Evolutionary conservation across 441 rosid genomes (phyloP).

Genomic region (Erodium texanum): DNA sequence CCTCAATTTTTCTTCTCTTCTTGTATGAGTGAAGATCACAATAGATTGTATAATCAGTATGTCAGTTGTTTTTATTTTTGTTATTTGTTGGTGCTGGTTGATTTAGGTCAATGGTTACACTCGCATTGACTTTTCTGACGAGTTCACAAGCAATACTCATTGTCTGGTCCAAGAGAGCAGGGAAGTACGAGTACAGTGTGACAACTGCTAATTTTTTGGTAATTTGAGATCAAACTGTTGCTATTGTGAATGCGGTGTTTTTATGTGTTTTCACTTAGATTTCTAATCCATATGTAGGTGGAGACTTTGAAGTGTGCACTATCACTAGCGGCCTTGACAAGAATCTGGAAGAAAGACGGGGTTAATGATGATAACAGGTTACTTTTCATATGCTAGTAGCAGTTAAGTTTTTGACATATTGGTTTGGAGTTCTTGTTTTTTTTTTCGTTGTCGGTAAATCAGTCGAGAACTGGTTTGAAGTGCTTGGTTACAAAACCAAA

Average conservation of each 20-base stretch:
- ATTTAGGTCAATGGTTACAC: constrained; percentile 59
- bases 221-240: constrained; percentile 10
- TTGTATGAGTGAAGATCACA: not conserved
- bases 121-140: constrained; percentile 74
- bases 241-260: not conserved
- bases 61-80: not conserved
- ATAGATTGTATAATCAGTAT: not conserved
- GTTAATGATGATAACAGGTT: constrained; percentile 89
- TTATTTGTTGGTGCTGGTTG: not conserved
- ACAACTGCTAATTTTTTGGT: constrained; percentile 93
- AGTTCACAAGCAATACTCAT: constrained; percentile 95
- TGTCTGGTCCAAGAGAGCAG: constrained; percentile 98
- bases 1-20: not conserved
- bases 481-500: not conserved
- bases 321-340: constrained; percentile 75
- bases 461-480: not conserved
- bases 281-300: constrained; percentile 38
- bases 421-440: not conserved
- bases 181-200: constrained; percentile 89
- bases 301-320: constrained; percentile 84
- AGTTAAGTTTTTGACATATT: not conserved
- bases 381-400: not conserved
- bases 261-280: not conserved
- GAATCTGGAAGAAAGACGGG: constrained; percentile 73
- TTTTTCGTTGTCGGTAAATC: too few relatives aligned